Evolutionary conservation across 225 moss, liverwort and hornwort species (phyloP), one percentile per base, ranked within the genome.

Genomic region (Bryoerythrophyllum caledonicum): DNA sequence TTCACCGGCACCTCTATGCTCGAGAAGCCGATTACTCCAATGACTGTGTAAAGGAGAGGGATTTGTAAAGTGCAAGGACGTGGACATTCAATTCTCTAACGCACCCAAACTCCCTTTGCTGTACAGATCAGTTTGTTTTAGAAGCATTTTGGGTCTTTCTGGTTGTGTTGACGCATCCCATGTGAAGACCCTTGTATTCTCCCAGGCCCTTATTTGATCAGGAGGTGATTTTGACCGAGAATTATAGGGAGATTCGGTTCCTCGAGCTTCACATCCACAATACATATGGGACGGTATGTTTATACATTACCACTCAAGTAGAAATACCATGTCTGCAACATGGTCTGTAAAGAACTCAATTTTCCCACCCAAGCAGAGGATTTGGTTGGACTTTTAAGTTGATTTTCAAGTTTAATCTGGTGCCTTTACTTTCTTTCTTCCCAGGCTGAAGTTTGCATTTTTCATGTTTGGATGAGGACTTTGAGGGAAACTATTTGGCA

Each of bases 1-100:
- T 91, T 94, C 61, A 87, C 90, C 16, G 92, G 91, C 59, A 90
- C 88, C 10, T 82, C 75, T 30, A 82, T 96, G 84, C 92, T 96
- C 4, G 87, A 91, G 83, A 96, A 96, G 75, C 38, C 80, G 40
- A 91, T 96, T 19, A 46, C 79, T 40, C 65, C 79, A 64, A 66
- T 86, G 57, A 43, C 34, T 28, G 69, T 82, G 24, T 51, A 72
- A 32, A 32, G 32, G 63, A 17, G 25, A 38, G 10, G 17, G 41
- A 55, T 43, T 30, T 14, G 8, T 34, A 27, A 28, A 69, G 34
- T 27, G 20, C 23, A 69, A 60, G 25, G 51, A 60, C 69, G 40
- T 34, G 16, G 49, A 74, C 55, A 63, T 10, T 0, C 13, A 5
- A 49, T 46, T 24, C 69, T 52, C 48, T 3, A 14, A 63, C 13